Conservation (phyloP, 345 rosid species). For the Syzygium oleosum region DNA sequence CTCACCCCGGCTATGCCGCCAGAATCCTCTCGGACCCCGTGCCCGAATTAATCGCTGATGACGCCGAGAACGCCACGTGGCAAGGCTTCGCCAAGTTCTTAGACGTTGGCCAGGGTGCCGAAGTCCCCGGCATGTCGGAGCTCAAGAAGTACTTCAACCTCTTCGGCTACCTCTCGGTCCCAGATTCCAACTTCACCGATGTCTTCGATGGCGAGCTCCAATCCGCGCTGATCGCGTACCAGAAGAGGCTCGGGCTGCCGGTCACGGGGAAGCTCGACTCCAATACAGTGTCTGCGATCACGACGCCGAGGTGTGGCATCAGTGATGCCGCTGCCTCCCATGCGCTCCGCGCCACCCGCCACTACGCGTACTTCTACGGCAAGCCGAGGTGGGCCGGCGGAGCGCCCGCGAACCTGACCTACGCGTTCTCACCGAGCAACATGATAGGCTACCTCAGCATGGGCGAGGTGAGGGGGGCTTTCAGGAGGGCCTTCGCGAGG, state of each 20-base stretch:
- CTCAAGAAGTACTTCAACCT: constrained; percentile 72
- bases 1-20: constrained; percentile 27
- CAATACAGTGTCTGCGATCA: constrained; percentile 44
- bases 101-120: constrained; percentile 59
- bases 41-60: constrained; percentile 16
- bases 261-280: constrained; percentile 61
- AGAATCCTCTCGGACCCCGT: constrained; percentile 27
- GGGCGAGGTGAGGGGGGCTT: constrained; percentile 32
- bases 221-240: constrained; percentile 50
- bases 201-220: constrained; percentile 48
- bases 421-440: constrained; percentile 44
- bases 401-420: constrained; percentile 45
- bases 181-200: constrained; percentile 37
- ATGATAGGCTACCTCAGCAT: constrained; percentile 45
- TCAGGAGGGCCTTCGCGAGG: constrained; percentile 48
- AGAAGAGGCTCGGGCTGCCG: constrained; percentile 52
- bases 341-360: constrained; percentile 28
- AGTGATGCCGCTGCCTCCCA: constrained; percentile 24
- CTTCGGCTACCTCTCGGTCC: constrained; percentile 58
- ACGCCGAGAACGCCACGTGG: constrained; percentile 53
- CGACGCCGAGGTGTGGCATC: constrained; percentile 80
- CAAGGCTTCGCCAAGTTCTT: constrained; percentile 53
- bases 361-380: constrained; percentile 58
- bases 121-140: constrained; percentile 68
- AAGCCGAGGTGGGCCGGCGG: constrained; percentile 56